phyloP scores from a whole-genome alignment of 75 land plant genomes.

The Pinus tabuliformis region DNA sequence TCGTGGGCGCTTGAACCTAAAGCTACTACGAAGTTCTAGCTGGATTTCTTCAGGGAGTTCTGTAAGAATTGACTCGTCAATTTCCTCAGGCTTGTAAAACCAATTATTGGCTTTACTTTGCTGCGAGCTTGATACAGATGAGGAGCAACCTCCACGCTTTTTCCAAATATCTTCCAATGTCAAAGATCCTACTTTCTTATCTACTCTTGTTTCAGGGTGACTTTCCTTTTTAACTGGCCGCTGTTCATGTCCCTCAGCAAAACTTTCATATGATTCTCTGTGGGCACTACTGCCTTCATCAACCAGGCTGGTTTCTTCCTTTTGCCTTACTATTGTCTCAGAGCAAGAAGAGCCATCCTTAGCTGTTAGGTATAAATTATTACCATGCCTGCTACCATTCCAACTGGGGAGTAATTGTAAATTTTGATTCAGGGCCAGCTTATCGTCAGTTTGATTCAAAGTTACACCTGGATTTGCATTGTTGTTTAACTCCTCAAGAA shows the following conservation, averaged over 20 bases:
- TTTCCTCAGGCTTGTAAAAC: constrained; percentile 65
- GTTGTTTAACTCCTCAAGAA: neutral
- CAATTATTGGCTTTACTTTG: constrained; percentile 24
- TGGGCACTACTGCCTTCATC: neutral
- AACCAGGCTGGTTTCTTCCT: neutral
- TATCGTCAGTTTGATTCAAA: neutral
- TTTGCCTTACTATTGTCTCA: too few species aligned
- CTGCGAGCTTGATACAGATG: constrained; percentile 3
- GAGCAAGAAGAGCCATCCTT: neutral
- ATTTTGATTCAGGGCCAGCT: neutral
- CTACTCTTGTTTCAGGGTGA: neutral
- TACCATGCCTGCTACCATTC: neutral
- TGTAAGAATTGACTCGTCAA: constrained; percentile 59
- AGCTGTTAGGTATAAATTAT: neutral
- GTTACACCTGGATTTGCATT: neutral
- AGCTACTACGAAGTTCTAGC: constrained; percentile 50
- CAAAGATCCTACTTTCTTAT: constrained; percentile 2
- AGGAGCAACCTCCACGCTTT: constrained; percentile 11
- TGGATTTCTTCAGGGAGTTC: constrained; percentile 78
- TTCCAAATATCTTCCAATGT: constrained; percentile 10
- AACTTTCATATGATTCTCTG: neutral
- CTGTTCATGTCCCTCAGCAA: neutral
- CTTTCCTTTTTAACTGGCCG: neutral
- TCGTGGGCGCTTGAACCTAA: constrained; percentile 30
- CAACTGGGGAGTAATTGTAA: neutral